Percentiles rank a stretch among this genome's conserved stretches.
Evolutionary conservation across 176 grass and related monocot genomes (phyloP).

Genomic region (Tuctoria greenei): DNA sequence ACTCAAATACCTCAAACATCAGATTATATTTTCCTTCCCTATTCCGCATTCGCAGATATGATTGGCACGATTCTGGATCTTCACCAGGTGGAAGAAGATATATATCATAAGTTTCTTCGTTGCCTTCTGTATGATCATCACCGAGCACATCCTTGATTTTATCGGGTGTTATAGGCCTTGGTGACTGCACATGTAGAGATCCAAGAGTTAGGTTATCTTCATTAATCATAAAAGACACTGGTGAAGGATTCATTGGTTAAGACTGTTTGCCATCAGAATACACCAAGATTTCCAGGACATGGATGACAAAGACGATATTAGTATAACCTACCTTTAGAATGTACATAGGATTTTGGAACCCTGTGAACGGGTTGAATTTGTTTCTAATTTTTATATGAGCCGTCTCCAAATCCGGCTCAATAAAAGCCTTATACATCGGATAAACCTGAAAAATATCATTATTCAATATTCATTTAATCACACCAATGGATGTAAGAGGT

Average conservation of each 20-base stretch:
- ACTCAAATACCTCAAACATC: conserved; percentile 89
- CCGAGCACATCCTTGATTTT: conserved; percentile 81
- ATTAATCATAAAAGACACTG: conserved; percentile 32
- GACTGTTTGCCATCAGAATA: conserved; percentile 10
- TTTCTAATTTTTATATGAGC: conserved; percentile 96
- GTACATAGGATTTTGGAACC: conserved; percentile 98
- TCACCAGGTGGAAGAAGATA: conserved; percentile 97
- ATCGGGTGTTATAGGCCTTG: conserved; percentile 55
- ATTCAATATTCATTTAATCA: conserved; percentile 27
- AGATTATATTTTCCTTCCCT: conserved; percentile 98
- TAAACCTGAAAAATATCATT: conserved; percentile 64
- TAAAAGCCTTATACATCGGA: conserved; percentile 99
- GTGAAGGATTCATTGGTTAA: neutral
- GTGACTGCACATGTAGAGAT: conserved; percentile 58
- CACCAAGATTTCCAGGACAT: neutral
- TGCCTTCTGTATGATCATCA: conserved; percentile 69
- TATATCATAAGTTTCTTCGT: conserved; percentile 97
- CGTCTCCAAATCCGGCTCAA: conserved; percentile 87
- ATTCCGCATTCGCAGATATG: conserved; percentile 97
- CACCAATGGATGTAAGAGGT: neutral
- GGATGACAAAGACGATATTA: neutral
- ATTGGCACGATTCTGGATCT: conserved; percentile 95
- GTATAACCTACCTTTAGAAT: conserved; percentile 71
- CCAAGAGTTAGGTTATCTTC: conserved; percentile 1
- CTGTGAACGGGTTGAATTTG: conserved; percentile 55